These are phyloP conservation scores for Podaxis carcinomalis DNA, from an alignment of 768 basidiomycete genomes.

Conservation along the genomic window DNA sequence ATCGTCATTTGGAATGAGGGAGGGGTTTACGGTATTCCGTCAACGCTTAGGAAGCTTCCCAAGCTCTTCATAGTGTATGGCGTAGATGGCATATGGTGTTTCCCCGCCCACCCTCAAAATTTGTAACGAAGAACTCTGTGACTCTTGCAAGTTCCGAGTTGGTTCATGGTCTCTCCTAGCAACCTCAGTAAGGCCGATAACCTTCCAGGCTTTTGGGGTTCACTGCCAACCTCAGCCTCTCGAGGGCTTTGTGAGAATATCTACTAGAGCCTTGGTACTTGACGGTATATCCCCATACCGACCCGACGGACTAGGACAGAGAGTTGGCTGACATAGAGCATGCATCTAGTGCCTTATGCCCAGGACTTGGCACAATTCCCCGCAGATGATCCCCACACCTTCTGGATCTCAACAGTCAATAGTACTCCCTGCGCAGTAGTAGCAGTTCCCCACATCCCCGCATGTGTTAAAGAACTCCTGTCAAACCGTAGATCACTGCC, in stretches of 20 bases:
- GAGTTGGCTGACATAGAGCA: background rate
- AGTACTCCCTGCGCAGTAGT: too few relatives aligned
- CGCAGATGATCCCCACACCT: too few relatives aligned
- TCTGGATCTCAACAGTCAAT: too few relatives aligned
- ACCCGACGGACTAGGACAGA: background rate
- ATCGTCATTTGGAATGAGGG: background rate
- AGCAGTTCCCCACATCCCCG: too few relatives aligned
- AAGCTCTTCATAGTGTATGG: background rate
- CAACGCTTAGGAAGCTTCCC: background rate
- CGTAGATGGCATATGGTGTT: background rate
- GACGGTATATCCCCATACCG: background rate
- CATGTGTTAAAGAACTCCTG: too few relatives aligned
- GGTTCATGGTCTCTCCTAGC: background rate
- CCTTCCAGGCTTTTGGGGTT: background rate
- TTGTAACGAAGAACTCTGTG: background rate
- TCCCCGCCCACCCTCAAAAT: background rate
- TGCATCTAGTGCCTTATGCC: too few relatives aligned
- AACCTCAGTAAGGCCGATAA: background rate
- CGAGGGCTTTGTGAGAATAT: background rate
- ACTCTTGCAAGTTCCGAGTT: background rate
- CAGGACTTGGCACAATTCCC: background rate
- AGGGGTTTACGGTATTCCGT: background rate
- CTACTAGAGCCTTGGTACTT: background rate
- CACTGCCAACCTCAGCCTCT: background rate
- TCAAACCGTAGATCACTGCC: too few relatives aligned